Evolutionary conservation across 345 rosid species (phyloP).

Genomic region (Hevea brasiliensis): DNA sequence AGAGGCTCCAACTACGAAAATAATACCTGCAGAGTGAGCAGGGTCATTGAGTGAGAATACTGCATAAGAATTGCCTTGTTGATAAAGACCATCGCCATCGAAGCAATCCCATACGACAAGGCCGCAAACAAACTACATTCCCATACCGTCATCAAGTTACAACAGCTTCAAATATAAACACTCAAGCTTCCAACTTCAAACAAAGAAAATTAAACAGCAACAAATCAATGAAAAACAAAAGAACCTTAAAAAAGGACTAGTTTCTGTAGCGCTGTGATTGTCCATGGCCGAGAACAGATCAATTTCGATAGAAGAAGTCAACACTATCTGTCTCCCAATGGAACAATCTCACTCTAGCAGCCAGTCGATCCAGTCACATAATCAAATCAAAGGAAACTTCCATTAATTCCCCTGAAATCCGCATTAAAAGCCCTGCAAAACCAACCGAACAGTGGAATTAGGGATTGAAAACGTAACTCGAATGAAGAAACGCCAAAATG

Average conservation of each 20-base stretch:
- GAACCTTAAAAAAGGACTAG: constrained; percentile 35
- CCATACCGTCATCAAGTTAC: background rate
- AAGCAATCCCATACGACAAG: constrained; percentile 82
- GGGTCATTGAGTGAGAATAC: constrained; percentile 78
- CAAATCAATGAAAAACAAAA: background rate
- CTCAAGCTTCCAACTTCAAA: background rate
- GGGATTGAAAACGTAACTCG: background rate
- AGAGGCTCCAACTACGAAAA: background rate
- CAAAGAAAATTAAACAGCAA: background rate
- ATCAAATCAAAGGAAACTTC: constrained; percentile 2
- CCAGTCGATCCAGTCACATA: background rate
- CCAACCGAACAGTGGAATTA: background rate
- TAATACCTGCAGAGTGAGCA: constrained; percentile 81
- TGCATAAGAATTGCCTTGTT: constrained; percentile 92
- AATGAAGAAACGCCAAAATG: background rate
- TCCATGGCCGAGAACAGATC: constrained; percentile 32
- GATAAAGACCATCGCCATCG: constrained; percentile 99
- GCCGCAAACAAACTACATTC: constrained; percentile 71
- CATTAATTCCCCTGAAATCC: background rate
- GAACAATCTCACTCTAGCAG: constrained; percentile 2
- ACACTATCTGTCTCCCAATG: background rate
- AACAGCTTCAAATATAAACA: background rate
- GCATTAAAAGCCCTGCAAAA: background rate
- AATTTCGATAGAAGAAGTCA: background rate
- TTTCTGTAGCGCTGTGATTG: constrained; percentile 28